These are phyloP conservation scores for Pilasporangium apinafurcum DNA, from an alignment of 352 stramenopile species.

Conservation along the genomic window DNA sequence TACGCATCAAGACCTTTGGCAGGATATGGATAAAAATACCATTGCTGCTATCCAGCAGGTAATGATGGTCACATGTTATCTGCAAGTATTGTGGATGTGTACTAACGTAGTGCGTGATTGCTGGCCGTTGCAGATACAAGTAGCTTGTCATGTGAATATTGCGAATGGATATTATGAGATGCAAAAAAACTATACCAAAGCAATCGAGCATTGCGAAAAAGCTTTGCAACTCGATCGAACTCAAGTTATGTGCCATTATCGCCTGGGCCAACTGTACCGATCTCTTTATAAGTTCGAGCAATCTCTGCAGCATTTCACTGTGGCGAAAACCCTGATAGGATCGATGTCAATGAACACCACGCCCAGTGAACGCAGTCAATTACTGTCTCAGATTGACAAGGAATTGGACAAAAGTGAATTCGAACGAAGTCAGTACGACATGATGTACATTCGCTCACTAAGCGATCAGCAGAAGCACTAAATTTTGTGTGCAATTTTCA, in stretches of 20 bases:
- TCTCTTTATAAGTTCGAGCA: constrained; percentile 42
- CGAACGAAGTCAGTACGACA: constrained; percentile 54
- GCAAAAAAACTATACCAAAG: constrained; percentile 37
- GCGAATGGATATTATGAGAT: constrained; percentile 54
- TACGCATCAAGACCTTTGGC: constrained; percentile 5
- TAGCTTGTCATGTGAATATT: constrained; percentile 58
- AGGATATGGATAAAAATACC: constrained; percentile 1
- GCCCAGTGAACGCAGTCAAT: too few relatives aligned
- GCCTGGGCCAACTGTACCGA: constrained; percentile 41
- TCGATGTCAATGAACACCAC: constrained; percentile 7
- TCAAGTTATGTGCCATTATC: constrained; percentile 30
- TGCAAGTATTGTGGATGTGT: background rate
- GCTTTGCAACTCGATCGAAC: constrained; percentile 26
- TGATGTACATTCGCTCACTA: constrained; percentile 31
- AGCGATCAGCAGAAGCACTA: background rate
- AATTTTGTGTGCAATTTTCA: background rate
- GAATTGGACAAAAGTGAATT: constrained; percentile 59
- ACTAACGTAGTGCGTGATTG: background rate
- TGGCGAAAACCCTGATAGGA: constrained; percentile 5
- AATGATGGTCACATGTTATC: too few relatives aligned
- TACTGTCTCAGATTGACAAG: constrained; percentile 35
- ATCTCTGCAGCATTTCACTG: constrained; percentile 19
- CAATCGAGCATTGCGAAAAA: constrained; percentile 33
- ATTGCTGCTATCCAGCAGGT: background rate
- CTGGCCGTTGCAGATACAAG: constrained; percentile 20